Base-by-base conservation (phyloP, 306 rosid species). In the Pachyrhizus erosus region DNA sequence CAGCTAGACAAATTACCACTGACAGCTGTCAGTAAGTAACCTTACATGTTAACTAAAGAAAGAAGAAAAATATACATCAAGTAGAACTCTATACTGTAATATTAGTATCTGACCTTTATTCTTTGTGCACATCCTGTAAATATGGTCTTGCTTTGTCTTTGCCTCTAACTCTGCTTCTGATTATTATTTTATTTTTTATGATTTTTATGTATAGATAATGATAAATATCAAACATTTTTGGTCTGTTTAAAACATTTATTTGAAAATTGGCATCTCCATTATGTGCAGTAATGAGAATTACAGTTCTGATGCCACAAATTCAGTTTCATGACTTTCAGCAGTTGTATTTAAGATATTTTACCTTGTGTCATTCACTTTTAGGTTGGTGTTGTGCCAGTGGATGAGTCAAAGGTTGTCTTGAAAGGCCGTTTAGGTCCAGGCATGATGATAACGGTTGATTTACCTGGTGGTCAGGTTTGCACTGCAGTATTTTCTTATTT, bases 371-470 rank as follows among this genome's bases (percentile, higher is more conserved):
- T 86, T 73, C 52, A 85, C 27, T 70, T 80, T 55, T 75, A 92
- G 99, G 99, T 96, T 84, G 99, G 98, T 61, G 99, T 96, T 80
- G 79, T 96, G 61, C 98, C 98, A 6, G 89, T 92, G 89, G 98
- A 96, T 68, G 99, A 96, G 62, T 96, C 98, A 42, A 93, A 93
- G 91, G 97, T 96, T 80, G 90, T 89, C 83, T 90, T 86, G 92
- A 96, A 96, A 91, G 99, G 99, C 73, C 94, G 98, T 78, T 85
- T 96, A 80, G 99, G 99, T 87, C 98, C 99, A 39, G 99, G 99
- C 88, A 96, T 96, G 87, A 96, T 96, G 99, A 93, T 96, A 84
- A 85, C 96, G 3, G 99, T 90, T 87, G 99, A 96, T 90, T 88
- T 96, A 88, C 67, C 9, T 55, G 90, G 87, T 51, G 99, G 99